Conservation (phyloP, 176 grass and related monocot genomes). For the Phoenix dactylifera region DNA sequence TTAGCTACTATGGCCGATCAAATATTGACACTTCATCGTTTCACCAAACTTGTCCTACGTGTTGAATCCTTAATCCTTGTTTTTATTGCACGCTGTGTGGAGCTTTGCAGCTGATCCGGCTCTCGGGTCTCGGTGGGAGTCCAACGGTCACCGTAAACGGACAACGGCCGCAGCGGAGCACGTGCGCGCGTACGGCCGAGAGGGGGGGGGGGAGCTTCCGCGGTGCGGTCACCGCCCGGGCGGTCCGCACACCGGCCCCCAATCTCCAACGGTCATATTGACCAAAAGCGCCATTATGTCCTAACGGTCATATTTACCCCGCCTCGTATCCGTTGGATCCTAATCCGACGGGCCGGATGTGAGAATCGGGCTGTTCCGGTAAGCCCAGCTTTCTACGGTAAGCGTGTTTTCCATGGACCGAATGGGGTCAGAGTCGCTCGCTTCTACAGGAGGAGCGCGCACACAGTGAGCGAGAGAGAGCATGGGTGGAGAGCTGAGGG, state of each 20-base stretch:
- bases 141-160: conserved; percentile 5
- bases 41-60: too few species aligned
- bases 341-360: conserved; percentile 20
- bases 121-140: neutral
- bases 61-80: too few species aligned
- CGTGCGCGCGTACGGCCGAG: conserved; percentile 34
- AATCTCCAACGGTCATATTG: conserved; percentile 73
- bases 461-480: neutral
- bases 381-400: conserved; percentile 18
- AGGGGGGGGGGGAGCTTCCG: neutral
- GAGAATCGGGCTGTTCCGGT: conserved; percentile 2
- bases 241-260: conserved; percentile 8
- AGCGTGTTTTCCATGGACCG: conserved; percentile 18
- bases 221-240: neutral
- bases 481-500: neutral
- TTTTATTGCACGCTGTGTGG: too few species aligned
- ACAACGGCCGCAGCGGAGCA: conserved; percentile 20
- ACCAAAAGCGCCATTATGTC: conserved; percentile 7
- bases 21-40: too few species aligned
- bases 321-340: conserved; percentile 16
- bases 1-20: too few species aligned
- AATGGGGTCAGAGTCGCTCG: neutral
- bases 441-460: neutral
- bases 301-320: conserved; percentile 75
- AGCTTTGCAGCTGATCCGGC: neutral